Evolutionary conservation across 2,329 filamentous ascomycete species (phyloP).

Genomic region (Ophiostoma tasmaniense): DNA sequence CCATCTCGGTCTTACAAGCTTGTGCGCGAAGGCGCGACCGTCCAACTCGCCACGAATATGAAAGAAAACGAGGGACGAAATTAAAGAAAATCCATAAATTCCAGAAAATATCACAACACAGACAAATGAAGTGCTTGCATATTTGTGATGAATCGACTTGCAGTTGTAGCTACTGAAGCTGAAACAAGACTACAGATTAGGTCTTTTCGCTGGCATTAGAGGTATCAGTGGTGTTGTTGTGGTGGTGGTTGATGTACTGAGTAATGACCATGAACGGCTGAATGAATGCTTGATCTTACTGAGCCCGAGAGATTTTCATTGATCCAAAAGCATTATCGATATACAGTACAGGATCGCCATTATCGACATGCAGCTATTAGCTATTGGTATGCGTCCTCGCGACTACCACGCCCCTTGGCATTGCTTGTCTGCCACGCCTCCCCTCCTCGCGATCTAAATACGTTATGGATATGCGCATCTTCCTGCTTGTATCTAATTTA

Average conservation of each 20-base stretch:
- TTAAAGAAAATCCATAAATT: not conserved
- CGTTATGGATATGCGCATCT: not conserved
- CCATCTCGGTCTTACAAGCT: slow-evolving; percentile 10
- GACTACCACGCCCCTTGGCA: not conserved
- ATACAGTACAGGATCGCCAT: not conserved
- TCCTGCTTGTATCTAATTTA: not conserved
- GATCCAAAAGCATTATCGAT: not conserved
- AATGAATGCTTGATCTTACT: not conserved
- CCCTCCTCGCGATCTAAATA: not conserved
- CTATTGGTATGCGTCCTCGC: not conserved
- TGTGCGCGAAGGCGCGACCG: slow-evolving; percentile 16
- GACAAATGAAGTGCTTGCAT: not conserved
- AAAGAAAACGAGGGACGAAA: not conserved
- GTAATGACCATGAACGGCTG: not conserved
- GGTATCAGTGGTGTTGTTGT: not conserved
- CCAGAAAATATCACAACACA: not conserved
- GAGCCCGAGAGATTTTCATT: not conserved
- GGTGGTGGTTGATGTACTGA: not conserved
- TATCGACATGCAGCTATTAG: not conserved
- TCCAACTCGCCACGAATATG: not conserved
- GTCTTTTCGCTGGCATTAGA: not conserved
- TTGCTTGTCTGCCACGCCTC: not conserved
- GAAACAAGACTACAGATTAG: not conserved
- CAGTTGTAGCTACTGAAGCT: not conserved
- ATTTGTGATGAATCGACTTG: not conserved